Conservation (phyloP, 75 land plant species). For the Selaginella tamariscina region DNA sequence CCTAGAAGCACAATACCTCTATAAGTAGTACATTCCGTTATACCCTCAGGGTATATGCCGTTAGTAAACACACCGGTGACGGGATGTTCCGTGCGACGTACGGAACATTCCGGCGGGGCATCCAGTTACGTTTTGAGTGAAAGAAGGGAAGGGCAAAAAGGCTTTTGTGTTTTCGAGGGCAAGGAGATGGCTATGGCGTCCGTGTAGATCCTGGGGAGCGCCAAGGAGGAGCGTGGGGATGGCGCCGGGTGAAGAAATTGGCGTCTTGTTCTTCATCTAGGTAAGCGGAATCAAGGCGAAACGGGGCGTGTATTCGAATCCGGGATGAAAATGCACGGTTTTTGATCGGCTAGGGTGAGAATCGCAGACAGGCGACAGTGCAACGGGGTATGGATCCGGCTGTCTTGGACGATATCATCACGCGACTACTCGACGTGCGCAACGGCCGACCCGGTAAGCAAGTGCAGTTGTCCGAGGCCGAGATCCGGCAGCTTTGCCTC, state of each 20-base stretch:
- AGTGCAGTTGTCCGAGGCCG: constrained; percentile 63
- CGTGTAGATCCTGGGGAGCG: neutral
- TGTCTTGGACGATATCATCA: constrained; percentile 53
- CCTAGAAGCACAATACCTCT: no score
- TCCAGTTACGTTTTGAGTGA: constrained; percentile 3
- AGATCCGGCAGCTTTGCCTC: constrained; percentile 63
- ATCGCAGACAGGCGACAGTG: neutral
- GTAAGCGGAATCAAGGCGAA: no score
- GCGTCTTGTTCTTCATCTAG: neutral
- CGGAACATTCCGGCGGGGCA: neutral
- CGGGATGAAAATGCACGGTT: no score
- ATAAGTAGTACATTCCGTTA: no score
- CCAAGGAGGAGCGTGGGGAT: neutral
- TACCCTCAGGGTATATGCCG: neutral
- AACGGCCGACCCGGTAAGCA: constrained; percentile 46
- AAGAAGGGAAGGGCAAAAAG: neutral
- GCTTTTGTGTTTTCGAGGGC: constrained; percentile 1
- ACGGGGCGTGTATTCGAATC: no score
- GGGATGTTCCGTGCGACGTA: neutral
- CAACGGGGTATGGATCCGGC: constrained; percentile 40
- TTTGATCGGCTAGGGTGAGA: neutral
- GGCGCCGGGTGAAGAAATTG: neutral
- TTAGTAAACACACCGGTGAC: neutral
- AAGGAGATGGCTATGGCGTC: neutral
- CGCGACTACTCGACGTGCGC: constrained; percentile 45